These are phyloP conservation scores for Phallus indusiatus DNA, from an alignment of 768 basidiomycete species.

Conservation along the genomic window DNA sequence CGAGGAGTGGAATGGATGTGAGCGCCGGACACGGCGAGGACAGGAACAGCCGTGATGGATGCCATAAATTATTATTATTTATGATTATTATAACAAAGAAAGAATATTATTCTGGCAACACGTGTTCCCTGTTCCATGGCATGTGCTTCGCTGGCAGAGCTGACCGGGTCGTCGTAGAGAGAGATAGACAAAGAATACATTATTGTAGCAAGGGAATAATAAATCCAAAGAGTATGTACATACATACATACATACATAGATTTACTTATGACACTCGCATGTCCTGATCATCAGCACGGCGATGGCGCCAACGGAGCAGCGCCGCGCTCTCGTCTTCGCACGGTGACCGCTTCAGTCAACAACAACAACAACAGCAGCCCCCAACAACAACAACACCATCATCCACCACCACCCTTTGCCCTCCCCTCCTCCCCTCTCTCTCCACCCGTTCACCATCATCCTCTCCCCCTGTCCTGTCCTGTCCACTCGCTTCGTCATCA, in stretches of 20 bases:
- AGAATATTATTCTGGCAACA: neutral
- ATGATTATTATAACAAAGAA: no score
- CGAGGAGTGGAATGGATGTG: neutral
- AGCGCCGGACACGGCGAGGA: neutral
- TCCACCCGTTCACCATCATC: slow-evolving; percentile 17
- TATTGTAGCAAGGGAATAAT: no score
- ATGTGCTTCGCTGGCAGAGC: neutral
- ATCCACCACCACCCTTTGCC: slow-evolving; percentile 11
- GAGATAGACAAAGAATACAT: no score
- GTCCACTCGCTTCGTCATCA: slow-evolving; percentile 22
- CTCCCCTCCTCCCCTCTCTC: slow-evolving; percentile 23
- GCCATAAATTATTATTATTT: neutral
- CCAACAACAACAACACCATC: no score
- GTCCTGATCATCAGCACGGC: slow-evolving; percentile 4
- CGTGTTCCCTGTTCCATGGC: neutral
- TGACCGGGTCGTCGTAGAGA: neutral
- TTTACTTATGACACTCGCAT: no score
- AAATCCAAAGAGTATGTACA: no score
- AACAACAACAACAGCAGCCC: neutral
- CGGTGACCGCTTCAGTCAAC: slow-evolving; percentile 11
- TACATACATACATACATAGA: no score
- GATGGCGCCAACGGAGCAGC: slow-evolving; percentile 10
- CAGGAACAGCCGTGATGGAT: neutral
- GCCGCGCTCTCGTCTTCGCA: slow-evolving; percentile 10
- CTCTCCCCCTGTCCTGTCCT: slow-evolving; percentile 15